Base-by-base conservation (phyloP, 495 filamentous ascomycete genomes). In the Delitschia confertaspora region DNA sequence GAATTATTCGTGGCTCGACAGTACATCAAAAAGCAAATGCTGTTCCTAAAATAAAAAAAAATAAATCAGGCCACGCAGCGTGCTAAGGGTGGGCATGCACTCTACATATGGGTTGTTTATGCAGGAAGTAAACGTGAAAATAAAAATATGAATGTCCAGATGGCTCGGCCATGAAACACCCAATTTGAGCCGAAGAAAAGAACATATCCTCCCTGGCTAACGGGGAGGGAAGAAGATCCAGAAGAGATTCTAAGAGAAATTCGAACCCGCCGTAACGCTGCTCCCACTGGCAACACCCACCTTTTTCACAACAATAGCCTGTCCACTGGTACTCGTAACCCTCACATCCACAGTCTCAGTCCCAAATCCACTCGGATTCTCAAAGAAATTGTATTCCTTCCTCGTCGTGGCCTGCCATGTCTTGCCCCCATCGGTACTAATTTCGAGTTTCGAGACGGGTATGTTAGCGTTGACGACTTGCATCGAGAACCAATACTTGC, bases 331-430 rank as follows among this genome's bases (percentile, higher is more conserved):
- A 31, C 69, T 69, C 0, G 71, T 79, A 23, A 78, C 65, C 22
- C 65, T 61, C 1, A 79, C 68, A 59, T 70, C 65, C 2, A 78
- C 71, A 13, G 51, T 70, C 4, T 66, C 64, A 0, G 65, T 67
- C 0, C 72, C 70, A 42, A 76, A 75, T 0, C 76, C 76, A 29
- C 62, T 63, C 1, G 55, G 18, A 42, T 71, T 66, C 65, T 78
- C 70, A 43, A 80, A 80, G 63, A 66, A 80, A 62, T 80, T 80
- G 53, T 80, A 79, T 18, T 59, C 58, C 22, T 64, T 58, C 6
- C 75, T 54, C 2, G 64, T 66, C 2, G 74, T 74, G 19, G 45
- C 34, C 53, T 68, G 55, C 74, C 74, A 80, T 10, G 64, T 70
- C 33, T 49, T 65, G 14, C 73, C 74, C 17, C 68, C 65, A 51